Percentiles rank a stretch among this genome's conserved stretches.
Evolutionary conservation across 1,284 basidiomycete species (phyloP).

Genomic region (Ustilago sp.): DNA sequence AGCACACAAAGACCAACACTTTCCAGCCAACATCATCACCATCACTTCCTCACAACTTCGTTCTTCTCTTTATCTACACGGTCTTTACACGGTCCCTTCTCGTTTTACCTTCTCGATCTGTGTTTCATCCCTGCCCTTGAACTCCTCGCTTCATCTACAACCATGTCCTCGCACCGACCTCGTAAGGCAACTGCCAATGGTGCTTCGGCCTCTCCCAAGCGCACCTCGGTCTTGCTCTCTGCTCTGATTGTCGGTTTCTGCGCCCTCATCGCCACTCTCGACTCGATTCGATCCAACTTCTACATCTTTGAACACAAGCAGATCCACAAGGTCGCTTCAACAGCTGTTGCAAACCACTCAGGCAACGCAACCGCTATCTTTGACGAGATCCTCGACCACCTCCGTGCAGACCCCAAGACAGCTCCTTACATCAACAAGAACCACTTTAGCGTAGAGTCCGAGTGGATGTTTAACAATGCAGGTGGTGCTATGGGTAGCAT

Average conservation of each 20-base stretch:
- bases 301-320: constrained; percentile 65
- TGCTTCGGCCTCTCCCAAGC: constrained; percentile 16
- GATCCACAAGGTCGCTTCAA: constrained; percentile 55
- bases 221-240: constrained; percentile 30
- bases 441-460: constrained; percentile 71
- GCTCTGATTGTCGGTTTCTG: constrained; percentile 37
- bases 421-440: constrained; percentile 62
- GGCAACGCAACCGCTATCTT: constrained; percentile 63
- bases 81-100: constrained; percentile 25
- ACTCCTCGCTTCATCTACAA: not conserved
- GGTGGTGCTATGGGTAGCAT: constrained; percentile 97
- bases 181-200: constrained; percentile 21
- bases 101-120: not conserved
- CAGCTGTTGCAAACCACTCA: constrained; percentile 53
- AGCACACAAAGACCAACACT: constrained; percentile 11
- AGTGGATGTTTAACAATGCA: constrained; percentile 98
- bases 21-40: not conserved
- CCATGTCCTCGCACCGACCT: constrained; percentile 42
- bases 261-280: constrained; percentile 36
- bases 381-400: constrained; percentile 59
- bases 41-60: not conserved
- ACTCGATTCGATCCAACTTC: constrained; percentile 49
- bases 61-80: constrained; percentile 9
- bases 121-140: not conserved
- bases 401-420: constrained; percentile 57